Conservation (phyloP, 2,329 filamentous ascomycete genomes). For the Tolypocladium tropicale region DNA sequence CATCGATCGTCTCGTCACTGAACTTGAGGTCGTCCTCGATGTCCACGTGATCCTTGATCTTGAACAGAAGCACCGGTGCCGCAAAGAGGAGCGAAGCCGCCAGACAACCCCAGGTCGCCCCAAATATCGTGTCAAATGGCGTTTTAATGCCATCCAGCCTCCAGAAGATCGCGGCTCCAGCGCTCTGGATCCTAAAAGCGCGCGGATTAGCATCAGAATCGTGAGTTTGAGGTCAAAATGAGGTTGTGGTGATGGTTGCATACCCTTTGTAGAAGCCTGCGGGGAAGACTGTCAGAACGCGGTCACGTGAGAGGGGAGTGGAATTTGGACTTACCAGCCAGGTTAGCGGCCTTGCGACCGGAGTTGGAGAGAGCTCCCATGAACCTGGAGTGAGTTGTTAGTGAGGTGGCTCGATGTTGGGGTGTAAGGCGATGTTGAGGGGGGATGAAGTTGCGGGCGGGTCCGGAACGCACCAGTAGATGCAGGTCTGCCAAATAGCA, state of each 20-base stretch:
- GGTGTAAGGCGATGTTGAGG: neutral
- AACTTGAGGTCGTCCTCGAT: constrained; percentile 77
- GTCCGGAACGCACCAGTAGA: constrained; percentile 75
- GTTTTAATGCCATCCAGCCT: constrained; percentile 23
- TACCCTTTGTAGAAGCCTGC: constrained; percentile 1
- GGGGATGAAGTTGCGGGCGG: too few species aligned
- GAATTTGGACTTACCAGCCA: neutral
- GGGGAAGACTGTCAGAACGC: neutral
- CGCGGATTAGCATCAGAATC: constrained; percentile 21
- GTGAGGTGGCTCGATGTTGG: neutral
- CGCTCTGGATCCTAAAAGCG: constrained; percentile 66
- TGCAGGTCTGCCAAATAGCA: constrained; percentile 78
- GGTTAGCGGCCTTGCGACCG: constrained; percentile 81
- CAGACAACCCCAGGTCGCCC: constrained; percentile 62
- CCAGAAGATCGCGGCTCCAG: constrained; percentile 49
- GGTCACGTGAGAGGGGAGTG: neutral
- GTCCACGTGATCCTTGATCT: constrained; percentile 71
- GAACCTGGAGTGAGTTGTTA: constrained; percentile 42
- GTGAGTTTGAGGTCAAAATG: neutral
- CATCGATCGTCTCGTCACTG: constrained; percentile 70
- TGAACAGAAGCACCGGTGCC: constrained; percentile 65
- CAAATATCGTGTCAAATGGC: constrained; percentile 64
- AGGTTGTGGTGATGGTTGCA: neutral
- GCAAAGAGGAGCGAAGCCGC: constrained; percentile 66
- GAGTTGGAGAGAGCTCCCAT: constrained; percentile 94